A percentile compares a stretch with the other conserved stretches of the same genome.
phyloP scores from a whole-genome alignment of 805 yeast species.

The Pichia kluyveri region DNA sequence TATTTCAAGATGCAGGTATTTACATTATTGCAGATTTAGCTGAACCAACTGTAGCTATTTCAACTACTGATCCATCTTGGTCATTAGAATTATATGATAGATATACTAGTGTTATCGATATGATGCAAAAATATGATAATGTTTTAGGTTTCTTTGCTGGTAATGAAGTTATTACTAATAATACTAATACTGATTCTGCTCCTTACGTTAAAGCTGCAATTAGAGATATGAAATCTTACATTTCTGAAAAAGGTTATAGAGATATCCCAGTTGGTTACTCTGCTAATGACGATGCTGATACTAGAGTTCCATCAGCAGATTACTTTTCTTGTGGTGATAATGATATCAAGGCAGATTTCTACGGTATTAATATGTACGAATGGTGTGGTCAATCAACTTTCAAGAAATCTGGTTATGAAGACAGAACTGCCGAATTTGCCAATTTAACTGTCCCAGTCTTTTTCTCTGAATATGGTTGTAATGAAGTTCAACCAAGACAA shows the following conservation, averaged over 20 bases:
- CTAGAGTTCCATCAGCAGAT: conserved; percentile 61
- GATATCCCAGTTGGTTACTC: conserved; percentile 83
- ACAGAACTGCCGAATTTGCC: conserved; percentile 53
- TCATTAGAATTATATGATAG: conserved; percentile 50
- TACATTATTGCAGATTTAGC: conserved; percentile 75
- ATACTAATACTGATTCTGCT: conserved; percentile 61
- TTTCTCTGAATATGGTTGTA: conserved; percentile 83
- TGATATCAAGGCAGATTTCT: conserved; percentile 64
- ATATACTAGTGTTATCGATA: conserved; percentile 63
- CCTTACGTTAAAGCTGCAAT: conserved; percentile 79
- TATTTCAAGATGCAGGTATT: conserved; percentile 65
- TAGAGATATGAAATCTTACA: conserved; percentile 68
- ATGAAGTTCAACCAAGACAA: conserved; percentile 55
- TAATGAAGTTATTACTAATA: conserved; percentile 70
- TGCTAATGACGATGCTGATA: conserved; percentile 63
- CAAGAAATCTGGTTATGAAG: conserved; percentile 53
- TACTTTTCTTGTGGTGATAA: conserved; percentile 69
- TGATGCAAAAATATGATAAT: conserved; percentile 60
- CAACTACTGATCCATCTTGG: conserved; percentile 60
- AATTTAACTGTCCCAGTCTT: conserved; percentile 65
- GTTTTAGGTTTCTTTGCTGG: conserved; percentile 80
- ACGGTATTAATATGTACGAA: conserved; percentile 84
- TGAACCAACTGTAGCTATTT: conserved; percentile 54
- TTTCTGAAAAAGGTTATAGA: conserved; percentile 54
- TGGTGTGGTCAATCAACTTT: conserved; percentile 71